Base-by-base conservation (phyloP, 208 protist genomes). In the Crithidia brevicula region DNA sequence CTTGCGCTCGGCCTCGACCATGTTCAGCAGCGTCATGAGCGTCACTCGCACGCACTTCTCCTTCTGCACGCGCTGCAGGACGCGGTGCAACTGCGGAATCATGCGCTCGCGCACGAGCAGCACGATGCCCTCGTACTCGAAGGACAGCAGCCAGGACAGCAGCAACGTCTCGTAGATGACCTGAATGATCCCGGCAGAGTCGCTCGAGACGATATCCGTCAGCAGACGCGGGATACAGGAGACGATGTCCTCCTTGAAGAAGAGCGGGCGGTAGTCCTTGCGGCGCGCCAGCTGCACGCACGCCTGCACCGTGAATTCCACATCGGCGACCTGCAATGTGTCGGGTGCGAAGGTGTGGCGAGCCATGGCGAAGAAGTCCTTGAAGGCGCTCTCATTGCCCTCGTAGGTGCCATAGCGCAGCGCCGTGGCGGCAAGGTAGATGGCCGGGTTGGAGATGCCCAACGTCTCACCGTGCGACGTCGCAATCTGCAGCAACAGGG, bases 41-140 rank as follows among this genome's bases (percentile, higher is more conserved):
- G 91, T 82, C 54, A 96, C 83, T 3, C 93, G 89, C 53, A 96
- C 77, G 63, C 91, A 97, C 82, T 97, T 97, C 69, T 97, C 93
- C 76, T 97, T 97, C 61, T 86, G 88, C 51, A 92, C 73, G n/a
- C 88, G 78, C 64, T 96, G 88, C 36, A 97, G 74, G 18, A 96
- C 86, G 46, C 86, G 84, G 76, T 95, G 89, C 30, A 96, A 71
- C 64, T 95, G 86, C 46, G 89, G 89, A 50, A 97, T 96, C 72
- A 96, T 93, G 27, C 77, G 71, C 33, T 85, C 59, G 34, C 84
- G 49, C 57, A 88, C 82, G 22, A 95, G 75, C 60, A 82, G 42
- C 22, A 94, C 86, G 18, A 93, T 83, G 53, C 89, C 85, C 34
- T 84, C 68, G 77, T 91, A 91, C 69, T 97, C 92, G 46, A 91